Conservation (phyloP, 2,329 filamentous ascomycete genomes). For the Nemania abortiva region DNA sequence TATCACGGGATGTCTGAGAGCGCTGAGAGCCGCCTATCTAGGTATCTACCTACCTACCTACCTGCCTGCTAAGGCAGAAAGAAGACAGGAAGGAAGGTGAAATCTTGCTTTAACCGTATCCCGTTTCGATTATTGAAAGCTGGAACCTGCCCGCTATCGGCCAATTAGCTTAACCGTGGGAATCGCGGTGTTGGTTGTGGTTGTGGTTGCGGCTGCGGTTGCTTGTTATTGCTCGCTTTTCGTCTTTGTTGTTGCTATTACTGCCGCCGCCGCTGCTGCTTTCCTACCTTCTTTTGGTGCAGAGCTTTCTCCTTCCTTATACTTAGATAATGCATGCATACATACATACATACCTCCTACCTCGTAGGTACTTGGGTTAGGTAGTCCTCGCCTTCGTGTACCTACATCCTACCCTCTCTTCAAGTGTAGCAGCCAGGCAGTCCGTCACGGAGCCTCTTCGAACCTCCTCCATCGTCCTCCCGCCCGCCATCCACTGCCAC, state of each 20-base stretch:
- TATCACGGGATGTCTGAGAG: background rate
- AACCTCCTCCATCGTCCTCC: background rate
- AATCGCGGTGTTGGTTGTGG: conserved; percentile 7
- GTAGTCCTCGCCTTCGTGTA: background rate
- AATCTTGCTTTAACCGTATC: too few relatives aligned
- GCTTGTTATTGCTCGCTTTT: too few relatives aligned
- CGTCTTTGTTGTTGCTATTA: background rate
- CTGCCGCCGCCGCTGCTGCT: background rate
- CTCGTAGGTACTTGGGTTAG: too few relatives aligned
- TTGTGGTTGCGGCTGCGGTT: background rate
- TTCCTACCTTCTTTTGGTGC: too few relatives aligned
- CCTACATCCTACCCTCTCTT: background rate
- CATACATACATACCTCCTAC: background rate
- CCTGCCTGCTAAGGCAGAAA: too few relatives aligned
- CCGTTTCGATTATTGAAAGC: background rate
- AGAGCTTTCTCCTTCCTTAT: background rate
- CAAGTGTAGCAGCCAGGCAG: background rate
- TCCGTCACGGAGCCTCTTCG: background rate
- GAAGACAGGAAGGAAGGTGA: too few relatives aligned
- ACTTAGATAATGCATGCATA: background rate
- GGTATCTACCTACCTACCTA: too few relatives aligned
- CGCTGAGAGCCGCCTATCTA: background rate
- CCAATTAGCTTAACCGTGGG: background rate
- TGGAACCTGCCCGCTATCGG: background rate
- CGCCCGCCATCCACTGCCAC: background rate